These are phyloP conservation scores for Globisporangium abappressorium DNA, from an alignment of 352 stramenopile genomes.

Conservation along the genomic window DNA sequence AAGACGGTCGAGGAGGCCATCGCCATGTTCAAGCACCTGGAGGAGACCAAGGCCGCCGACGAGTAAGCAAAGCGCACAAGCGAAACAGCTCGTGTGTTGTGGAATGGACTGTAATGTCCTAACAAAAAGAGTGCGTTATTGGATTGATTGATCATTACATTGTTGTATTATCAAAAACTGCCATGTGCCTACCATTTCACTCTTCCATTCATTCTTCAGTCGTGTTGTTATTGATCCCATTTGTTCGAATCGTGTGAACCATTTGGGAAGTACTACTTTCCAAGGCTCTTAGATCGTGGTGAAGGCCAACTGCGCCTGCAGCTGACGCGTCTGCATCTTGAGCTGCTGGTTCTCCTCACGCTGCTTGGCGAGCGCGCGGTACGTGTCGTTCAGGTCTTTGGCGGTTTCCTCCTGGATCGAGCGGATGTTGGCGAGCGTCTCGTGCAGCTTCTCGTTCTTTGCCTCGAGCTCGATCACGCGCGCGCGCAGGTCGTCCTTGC, in stretches of 20 bases:
- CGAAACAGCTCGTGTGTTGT: background rate
- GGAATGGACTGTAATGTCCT: background rate
- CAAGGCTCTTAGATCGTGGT: slow-evolving; percentile 33
- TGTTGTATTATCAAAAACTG: slow-evolving; percentile 1
- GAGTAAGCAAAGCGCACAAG: slow-evolving; percentile 18
- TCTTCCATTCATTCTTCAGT: background rate
- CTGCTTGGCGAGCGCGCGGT: slow-evolving; percentile 42
- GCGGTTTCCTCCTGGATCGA: slow-evolving; percentile 55
- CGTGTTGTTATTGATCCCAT: background rate
- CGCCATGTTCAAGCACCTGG: slow-evolving; percentile 88
- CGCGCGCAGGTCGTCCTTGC: slow-evolving; percentile 62
- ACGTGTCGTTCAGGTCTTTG: slow-evolving; percentile 45
- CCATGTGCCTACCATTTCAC: slow-evolving; percentile 1
- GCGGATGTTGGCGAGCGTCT: slow-evolving; percentile 66
- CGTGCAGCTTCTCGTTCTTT: slow-evolving; percentile 76
- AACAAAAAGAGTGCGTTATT: background rate
- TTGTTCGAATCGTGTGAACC: background rate
- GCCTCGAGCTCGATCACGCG: slow-evolving; percentile 70
- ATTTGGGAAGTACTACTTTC: background rate
- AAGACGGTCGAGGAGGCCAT: slow-evolving; percentile 86
- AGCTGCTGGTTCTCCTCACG: slow-evolving; percentile 61
- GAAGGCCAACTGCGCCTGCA: slow-evolving; percentile 58
- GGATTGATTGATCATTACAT: slow-evolving; percentile 1
- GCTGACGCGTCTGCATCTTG: slow-evolving; percentile 58
- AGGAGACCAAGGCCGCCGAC: slow-evolving; percentile 61